Base-by-base conservation (phyloP, 768 basidiomycete species). In the Tricholoma sp. region DNA sequence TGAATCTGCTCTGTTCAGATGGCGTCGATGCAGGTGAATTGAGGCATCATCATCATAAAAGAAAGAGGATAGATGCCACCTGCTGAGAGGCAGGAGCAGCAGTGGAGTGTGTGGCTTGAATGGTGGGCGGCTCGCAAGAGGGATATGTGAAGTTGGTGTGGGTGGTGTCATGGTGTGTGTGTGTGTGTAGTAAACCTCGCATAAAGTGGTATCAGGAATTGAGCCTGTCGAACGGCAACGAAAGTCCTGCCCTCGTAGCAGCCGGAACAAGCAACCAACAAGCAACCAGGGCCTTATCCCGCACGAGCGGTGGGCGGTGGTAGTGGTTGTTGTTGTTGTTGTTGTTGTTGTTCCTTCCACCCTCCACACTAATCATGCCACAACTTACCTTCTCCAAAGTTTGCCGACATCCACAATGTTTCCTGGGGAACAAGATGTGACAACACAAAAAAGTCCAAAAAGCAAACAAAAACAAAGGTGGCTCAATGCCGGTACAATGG, bases 241-340 rank as follows among this genome's bases (percentile, higher is more conserved):
- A 55, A 33, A 49, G 54, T 34, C 54, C 54, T 50, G 48, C 41
- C 54, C 47, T 55, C 48, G 36, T 42, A 55, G 54, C 36, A 36
- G 54, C 54, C 54, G 13, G 54, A 55, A 55, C 48, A 17, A 55
- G 54, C 36, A 55, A 55, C 54, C 24, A 55, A 50, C 48, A 31
- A 50, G 36, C 47, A 50, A 50, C 48, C 54, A 55, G 18, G 15
- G 48, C 47, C 48, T 48, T 29, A 37, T 55, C n/a, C 48, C 54
- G 5, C 41, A 42, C 17, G 17, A 42, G 41, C 41, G 7, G 41
- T 42, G 41, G n/a, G 45, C 48, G 24, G 37, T 24, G 32, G 45
- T 13, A 28, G 47, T 24, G 28, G 54, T 55, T 48, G 54, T 55
- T 48, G 42, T 55, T 48, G 53, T 54, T 44, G 53, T 45, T 20